Conservation (phyloP, 768 basidiomycete genomes). For the Lactifluus hygrophoroides region DNA sequence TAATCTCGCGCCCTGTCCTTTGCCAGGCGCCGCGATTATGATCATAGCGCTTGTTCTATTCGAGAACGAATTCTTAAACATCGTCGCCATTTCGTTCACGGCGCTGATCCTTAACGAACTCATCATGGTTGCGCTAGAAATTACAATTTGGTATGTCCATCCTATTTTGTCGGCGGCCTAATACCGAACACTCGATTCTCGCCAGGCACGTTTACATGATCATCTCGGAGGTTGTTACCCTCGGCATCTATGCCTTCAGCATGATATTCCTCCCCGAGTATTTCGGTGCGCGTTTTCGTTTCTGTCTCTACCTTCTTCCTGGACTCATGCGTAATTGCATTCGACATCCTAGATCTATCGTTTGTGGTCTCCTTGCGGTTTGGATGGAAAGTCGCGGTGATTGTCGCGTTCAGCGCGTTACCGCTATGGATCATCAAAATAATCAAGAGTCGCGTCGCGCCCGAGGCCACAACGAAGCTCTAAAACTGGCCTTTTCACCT, state of each 20-base stretch:
- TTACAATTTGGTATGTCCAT: conserved; percentile 76
- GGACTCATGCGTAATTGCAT: neutral
- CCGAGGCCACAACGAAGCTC: conserved; percentile 90
- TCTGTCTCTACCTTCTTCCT: neutral
- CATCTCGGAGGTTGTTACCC: conserved; percentile 80
- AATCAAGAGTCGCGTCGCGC: conserved; percentile 77
- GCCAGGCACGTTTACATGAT: conserved; percentile 92
- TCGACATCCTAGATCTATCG: conserved; percentile 55
- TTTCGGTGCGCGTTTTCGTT: conserved; percentile 59
- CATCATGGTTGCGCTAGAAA: conserved; percentile 97
- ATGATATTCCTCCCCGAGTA: conserved; percentile 94
- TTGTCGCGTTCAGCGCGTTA: conserved; percentile 88
- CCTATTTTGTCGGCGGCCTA: neutral
- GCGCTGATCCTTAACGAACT: conserved; percentile 93
- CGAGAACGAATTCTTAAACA: conserved; percentile 95
- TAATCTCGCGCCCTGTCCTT: neutral
- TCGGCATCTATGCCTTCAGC: conserved; percentile 81
- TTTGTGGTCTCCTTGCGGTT: conserved; percentile 87
- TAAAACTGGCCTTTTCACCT: conserved; percentile 26
- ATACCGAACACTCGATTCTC: neutral
- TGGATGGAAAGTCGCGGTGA: conserved; percentile 90
- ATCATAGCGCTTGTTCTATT: conserved; percentile 93
- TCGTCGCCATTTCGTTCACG: conserved; percentile 97
- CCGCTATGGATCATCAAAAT: conserved; percentile 89
- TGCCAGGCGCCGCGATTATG: conserved; percentile 91